Evolutionary conservation across 2,329 filamentous ascomycete species (phyloP), one percentile per base, ranked within the genome.

Genomic region (Chaetomium strumarium): DNA sequence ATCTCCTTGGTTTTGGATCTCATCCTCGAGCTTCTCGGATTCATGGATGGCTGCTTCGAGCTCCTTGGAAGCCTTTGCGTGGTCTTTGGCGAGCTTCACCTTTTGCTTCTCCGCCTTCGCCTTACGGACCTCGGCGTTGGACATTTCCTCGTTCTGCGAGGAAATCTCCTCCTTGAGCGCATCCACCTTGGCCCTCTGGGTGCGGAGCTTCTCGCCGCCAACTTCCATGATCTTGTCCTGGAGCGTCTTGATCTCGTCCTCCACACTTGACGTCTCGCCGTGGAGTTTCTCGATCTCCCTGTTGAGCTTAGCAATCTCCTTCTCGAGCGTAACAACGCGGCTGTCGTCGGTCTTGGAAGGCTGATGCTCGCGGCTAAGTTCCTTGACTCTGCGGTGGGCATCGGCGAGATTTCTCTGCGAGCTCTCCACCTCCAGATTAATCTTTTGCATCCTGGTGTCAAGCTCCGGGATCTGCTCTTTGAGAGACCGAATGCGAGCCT

Each of bases 221-320:
- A 96, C 86, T 69, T 96, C 86, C 93, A 99, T 97, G 64, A 99
- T 99, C 75, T 91, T 95, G 77, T 93, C 86, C 67, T 99, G 92
- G 1, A 99, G 76, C 17, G 79, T 79, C 71, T 95, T 92, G 70
- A 99, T 97, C 69, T 97, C 93, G 24, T 85, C 84, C 67, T 99
- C 93, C 9, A 96, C 84, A 42, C 85, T 93, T 1, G 88, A 82
- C n/a, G 88, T 96, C 70, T 97, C 90, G 10, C 81, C 77, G 56
- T 84, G 88, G 10, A 99, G 78, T 63, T 86, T 87, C 53, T 86
- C 81, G 11, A 96, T 81, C 62, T 96, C 89, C 60, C 81, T 82
- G 63, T 90, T 83, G 56, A 95, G 77, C 55, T 83, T 81, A 8
- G 78, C 73, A 47, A 96, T 87, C 60, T 86, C 89, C 67, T 89